phyloP scores from a whole-genome alignment of 169 alveolate species.

The Plasmodium relictum region DNA sequence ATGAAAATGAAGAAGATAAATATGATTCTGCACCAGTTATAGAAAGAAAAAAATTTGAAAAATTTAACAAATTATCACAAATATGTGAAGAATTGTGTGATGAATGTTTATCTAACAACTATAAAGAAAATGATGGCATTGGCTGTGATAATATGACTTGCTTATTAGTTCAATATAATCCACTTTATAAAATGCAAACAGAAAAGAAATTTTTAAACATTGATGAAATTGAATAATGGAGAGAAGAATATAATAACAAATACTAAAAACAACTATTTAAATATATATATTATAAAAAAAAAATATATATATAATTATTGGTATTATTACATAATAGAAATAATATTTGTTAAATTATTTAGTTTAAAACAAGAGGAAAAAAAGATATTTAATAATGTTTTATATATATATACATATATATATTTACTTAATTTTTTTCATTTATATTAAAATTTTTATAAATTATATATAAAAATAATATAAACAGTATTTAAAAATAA shows the following conservation, averaged over 20 bases:
- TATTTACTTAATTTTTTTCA: background rate
- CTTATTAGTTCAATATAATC: conserved; percentile 89
- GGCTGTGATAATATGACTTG: conserved; percentile 97
- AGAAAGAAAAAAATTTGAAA: conserved; percentile 55
- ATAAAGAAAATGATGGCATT: conserved; percentile 90
- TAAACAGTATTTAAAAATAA: conserved; percentile 26
- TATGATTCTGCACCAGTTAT: conserved; percentile 80
- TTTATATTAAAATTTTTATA: background rate
- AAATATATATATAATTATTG: no score
- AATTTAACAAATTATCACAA: conserved; percentile 79
- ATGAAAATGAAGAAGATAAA: conserved; percentile 37
- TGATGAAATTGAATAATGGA: conserved; percentile 37
- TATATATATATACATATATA: background rate
- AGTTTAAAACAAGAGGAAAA: background rate
- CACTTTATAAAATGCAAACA: conserved; percentile 75
- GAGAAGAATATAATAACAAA: background rate
- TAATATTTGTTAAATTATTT: no score
- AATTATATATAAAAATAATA: background rate
- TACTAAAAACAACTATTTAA: background rate
- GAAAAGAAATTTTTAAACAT: conserved; percentile 66
- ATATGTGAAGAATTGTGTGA: conserved; percentile 93
- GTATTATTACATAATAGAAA: no score
- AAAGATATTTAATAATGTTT: background rate
- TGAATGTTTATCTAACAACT: conserved; percentile 91
- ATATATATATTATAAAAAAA: background rate